phyloP scores from a whole-genome alignment of 176 grass and related monocot species.

The Zoysia japonica region DNA sequence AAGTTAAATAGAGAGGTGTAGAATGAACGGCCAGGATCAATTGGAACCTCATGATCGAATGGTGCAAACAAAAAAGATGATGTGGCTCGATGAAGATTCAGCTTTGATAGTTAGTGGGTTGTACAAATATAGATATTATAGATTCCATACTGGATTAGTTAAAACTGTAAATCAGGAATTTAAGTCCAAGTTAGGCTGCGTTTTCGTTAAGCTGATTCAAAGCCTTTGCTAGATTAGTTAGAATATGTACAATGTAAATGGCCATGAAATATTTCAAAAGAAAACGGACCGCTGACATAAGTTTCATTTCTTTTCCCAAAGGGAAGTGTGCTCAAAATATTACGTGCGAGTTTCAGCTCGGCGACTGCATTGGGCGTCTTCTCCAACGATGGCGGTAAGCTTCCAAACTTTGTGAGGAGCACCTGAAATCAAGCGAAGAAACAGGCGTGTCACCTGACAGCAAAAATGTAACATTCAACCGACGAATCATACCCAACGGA shows the following conservation, averaged over 20 bases:
- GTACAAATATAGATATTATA: too few relatives aligned
- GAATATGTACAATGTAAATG: background rate
- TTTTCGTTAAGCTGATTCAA: background rate
- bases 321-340: constrained; percentile 17
- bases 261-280: background rate
- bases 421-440: constrained; percentile 48
- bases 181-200: background rate
- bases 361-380: constrained; percentile 45
- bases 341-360: constrained; percentile 74
- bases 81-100: too few relatives aligned
- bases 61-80: too few relatives aligned
- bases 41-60: too few relatives aligned
- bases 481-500: background rate
- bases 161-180: background rate
- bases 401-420: constrained; percentile 64
- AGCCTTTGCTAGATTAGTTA: background rate
- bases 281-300: background rate
- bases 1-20: too few relatives aligned
- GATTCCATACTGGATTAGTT: background rate
- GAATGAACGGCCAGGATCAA: too few relatives aligned
- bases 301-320: background rate
- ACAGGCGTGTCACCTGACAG: background rate
- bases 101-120: too few relatives aligned
- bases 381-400: constrained; percentile 64
- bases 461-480: background rate